Evolutionary conservation across 805 yeast species (phyloP).

Genomic region (Grigorovia transvaalensis): DNA sequence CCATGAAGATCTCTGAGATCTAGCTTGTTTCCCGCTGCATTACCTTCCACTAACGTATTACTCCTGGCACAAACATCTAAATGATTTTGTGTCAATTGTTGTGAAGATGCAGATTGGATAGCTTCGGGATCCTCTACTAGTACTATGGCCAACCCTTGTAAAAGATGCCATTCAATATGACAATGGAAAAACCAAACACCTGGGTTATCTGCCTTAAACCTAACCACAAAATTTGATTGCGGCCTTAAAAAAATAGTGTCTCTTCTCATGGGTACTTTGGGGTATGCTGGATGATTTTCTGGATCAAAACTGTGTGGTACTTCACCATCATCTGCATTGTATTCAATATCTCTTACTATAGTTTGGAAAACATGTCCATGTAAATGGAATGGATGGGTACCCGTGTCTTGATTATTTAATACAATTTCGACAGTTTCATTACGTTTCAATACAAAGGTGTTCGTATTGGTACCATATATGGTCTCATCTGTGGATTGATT

Average conservation of each 20-base stretch:
- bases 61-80: conserved; percentile 47
- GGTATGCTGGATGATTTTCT: conserved; percentile 39
- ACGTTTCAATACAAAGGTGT: conserved; percentile 54
- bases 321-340: conserved; percentile 40
- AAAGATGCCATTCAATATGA: conserved; percentile 96
- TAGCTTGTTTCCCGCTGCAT: conserved; percentile 76
- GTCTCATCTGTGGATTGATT: conserved; percentile 40
- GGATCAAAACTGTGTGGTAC: conserved; percentile 50
- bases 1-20: conserved; percentile 62
- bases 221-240: conserved; percentile 72
- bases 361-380: conserved; percentile 86
- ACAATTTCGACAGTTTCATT: conserved; percentile 63
- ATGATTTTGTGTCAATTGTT: conserved; percentile 54
- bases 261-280: conserved; percentile 73
- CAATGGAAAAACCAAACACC: conserved; percentile 99
- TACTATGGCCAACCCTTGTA: conserved; percentile 80
- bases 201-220: conserved; percentile 90
- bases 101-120: conserved; percentile 43
- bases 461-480: conserved; percentile 71
- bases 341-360: conserved; percentile 57
- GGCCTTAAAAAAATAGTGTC: conserved; percentile 74
- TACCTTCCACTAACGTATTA: conserved; percentile 52
- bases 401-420: conserved; percentile 78
- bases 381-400: conserved; percentile 94
- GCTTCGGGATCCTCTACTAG: conserved; percentile 76